phyloP scores from a whole-genome alignment of 768 basidiomycete genomes.

The Rhodotorula toruloides region DNA sequence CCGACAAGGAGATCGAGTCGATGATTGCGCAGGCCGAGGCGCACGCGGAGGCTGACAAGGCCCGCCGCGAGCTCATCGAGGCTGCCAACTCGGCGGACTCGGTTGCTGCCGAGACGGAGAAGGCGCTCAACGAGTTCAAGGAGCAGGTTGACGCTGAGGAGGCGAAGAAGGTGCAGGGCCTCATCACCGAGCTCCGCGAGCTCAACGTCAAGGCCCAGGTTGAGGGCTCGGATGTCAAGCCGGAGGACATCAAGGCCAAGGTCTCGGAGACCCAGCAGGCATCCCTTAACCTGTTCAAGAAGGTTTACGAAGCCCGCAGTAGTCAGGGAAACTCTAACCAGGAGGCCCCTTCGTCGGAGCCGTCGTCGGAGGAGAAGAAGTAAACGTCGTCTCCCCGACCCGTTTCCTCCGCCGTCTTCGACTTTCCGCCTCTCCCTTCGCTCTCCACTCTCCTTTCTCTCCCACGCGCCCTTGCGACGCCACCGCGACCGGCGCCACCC shows the following conservation, averaged over 20 bases:
- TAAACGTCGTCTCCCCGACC: neutral
- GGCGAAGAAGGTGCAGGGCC: conserved; percentile 87
- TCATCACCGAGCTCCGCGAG: conserved; percentile 80
- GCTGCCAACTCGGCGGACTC: conserved; percentile 95
- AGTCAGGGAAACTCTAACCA: neutral
- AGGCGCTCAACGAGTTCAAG: conserved; percentile 98
- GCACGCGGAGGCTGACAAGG: conserved; percentile 76
- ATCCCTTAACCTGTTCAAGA: conserved; percentile 20
- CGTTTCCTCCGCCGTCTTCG: neutral
- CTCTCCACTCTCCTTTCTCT: neutral
- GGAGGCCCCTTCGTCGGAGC: neutral
- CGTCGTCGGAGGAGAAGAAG: conserved; percentile 8
- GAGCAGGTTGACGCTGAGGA: conserved; percentile 87
- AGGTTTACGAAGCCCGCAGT: conserved; percentile 7
- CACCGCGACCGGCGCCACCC: too few relatives aligned
- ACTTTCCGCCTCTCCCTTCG: neutral
- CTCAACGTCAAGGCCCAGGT: conserved; percentile 82
- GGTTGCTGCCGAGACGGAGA: conserved; percentile 89
- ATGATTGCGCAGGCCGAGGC: conserved; percentile 95
- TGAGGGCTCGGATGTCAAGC: conserved; percentile 70
- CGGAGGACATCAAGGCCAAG: conserved; percentile 85
- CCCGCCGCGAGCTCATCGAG: conserved; percentile 78
- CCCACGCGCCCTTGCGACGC: too few relatives aligned
- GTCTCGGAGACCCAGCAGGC: conserved; percentile 81
- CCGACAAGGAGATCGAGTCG: conserved; percentile 91